Base-by-base conservation (phyloP, 2,329 filamentous ascomycete species). In the Macrophomina phaseolina region DNA sequence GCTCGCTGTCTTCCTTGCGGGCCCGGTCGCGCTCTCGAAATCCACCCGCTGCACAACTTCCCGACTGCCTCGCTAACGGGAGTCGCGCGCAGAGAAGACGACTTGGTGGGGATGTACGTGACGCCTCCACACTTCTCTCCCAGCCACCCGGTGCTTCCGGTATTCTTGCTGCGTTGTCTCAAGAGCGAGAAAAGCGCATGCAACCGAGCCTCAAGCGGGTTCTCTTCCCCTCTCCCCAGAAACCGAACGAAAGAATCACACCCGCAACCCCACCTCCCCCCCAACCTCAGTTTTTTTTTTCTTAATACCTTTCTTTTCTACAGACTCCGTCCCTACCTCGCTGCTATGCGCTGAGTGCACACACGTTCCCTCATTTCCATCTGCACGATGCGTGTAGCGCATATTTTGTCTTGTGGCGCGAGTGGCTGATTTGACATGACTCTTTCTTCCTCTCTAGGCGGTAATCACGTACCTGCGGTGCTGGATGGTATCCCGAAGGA, bases 61-160 rank as follows among this genome's bases (percentile, higher is more conserved):
- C 2, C 5, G 40, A 11, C 34, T 16, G 45, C 11, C 5, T 51
- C 36, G 46, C 64, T 66, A 42, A 66, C 45, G 18, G 30, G 49
- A 4, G 23, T 23, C 23, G 5, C 6, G 32, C 18, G 14, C 67
- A 87, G 87, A 83, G 68, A 89, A 89, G 74, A 77, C 79, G 48
- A 85, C 86, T 65, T 91, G 89, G 89, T 86, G 82, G 79, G 89
- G 89, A 68, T 91, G 89, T 66, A 66, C 42, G 64, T 60, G 30
- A 28, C 16, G 23, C n/a, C 53, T 58, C 38, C 53, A 18, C 45
- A 38, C 18, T 16, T 14, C 38, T 30, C 55, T 5, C 38, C 14
- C 32, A 52, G 23, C 28, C 52, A 12, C 49, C 32, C 52, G 52
- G 12, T 9, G 12, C 7, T 45, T n/a, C 8, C 12, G 42, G 42